Evolutionary conservation across 139 green algal species (phyloP).

Genomic region (Penium margaritaceum): DNA sequence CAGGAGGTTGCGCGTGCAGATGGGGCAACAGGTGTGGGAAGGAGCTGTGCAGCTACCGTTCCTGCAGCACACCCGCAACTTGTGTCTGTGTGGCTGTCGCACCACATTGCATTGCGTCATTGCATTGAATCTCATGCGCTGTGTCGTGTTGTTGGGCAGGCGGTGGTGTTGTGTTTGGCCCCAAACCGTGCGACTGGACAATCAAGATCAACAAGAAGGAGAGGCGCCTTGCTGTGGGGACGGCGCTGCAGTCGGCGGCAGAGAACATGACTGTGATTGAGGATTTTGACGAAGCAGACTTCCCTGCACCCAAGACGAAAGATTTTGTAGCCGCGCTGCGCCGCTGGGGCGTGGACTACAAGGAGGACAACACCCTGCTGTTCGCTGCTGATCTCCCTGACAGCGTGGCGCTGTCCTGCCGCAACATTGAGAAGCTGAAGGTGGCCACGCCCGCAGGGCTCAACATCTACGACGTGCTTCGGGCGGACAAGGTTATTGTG

Average conservation of each 20-base stretch:
- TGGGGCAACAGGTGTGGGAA: too few species aligned
- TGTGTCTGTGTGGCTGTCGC: too few species aligned
- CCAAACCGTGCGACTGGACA: conserved; percentile 93
- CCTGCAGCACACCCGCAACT: too few species aligned
- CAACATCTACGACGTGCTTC: conserved; percentile 85
- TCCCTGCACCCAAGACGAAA: conserved; percentile 72
- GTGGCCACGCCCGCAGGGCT: conserved; percentile 39
- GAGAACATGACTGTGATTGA: conserved; percentile 78
- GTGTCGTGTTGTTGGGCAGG: too few species aligned
- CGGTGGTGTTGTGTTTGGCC: conserved; percentile 90
- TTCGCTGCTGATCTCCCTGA: conserved; percentile 60
- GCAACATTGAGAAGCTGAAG: conserved; percentile 61
- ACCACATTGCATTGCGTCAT: too few species aligned
- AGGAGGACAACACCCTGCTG: conserved; percentile 62
- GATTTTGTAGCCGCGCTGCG: conserved; percentile 62
- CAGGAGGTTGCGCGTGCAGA: too few species aligned
- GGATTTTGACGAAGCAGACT: conserved; percentile 50
- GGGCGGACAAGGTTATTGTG: conserved; percentile 83
- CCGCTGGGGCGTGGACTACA: conserved; percentile 31
- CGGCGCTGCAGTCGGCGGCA: conserved; percentile 81
- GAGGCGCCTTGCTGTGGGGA: conserved; percentile 79
- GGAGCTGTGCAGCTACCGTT: too few species aligned
- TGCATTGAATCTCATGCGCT: too few species aligned
- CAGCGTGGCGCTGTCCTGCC: conserved; percentile 56
- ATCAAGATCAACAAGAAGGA: conserved; percentile 99